phyloP scores from a whole-genome alignment of 177 flowering plant genomes.

The Tripterygium wilfordii region DNA sequence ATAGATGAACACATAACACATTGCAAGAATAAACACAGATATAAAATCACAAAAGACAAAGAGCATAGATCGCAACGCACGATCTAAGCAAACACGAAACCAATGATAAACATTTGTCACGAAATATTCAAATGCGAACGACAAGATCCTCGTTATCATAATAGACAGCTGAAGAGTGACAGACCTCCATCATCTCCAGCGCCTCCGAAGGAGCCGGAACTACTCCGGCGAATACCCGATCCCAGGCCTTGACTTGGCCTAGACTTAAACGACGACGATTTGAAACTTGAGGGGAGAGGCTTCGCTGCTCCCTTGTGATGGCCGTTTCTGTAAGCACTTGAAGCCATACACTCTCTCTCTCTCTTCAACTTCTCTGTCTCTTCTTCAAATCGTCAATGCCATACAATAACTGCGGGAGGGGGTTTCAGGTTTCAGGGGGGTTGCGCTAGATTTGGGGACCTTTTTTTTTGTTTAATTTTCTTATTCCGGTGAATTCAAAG shows the following conservation, averaged over 20 bases:
- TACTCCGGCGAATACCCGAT: conserved; percentile 33
- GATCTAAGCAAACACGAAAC: neutral
- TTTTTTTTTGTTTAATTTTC: neutral
- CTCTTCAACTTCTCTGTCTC: neutral
- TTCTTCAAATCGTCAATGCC: neutral
- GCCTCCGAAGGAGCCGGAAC: conserved; percentile 14
- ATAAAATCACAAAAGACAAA: neutral
- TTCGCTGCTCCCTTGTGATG: conserved; percentile 16
- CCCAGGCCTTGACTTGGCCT: conserved; percentile 21
- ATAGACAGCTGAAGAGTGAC: neutral
- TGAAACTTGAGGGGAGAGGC: conserved; percentile 18
- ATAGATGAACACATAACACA: no score
- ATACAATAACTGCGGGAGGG: neutral
- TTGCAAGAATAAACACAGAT: no score
- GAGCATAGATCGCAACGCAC: neutral
- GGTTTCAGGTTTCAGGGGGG: neutral
- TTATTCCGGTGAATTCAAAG: conserved; percentile 9
- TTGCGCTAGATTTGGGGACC: neutral
- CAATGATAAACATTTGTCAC: no score
- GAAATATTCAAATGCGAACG: no score
- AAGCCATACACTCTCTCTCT: conserved; percentile 22
- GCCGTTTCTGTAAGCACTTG: conserved; percentile 31
- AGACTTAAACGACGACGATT: conserved; percentile 43
- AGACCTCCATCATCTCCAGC: conserved; percentile 23
- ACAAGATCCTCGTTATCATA: no score